phyloP scores from a whole-genome alignment of 345 rosid species.

The Gossypium longicalyx region DNA sequence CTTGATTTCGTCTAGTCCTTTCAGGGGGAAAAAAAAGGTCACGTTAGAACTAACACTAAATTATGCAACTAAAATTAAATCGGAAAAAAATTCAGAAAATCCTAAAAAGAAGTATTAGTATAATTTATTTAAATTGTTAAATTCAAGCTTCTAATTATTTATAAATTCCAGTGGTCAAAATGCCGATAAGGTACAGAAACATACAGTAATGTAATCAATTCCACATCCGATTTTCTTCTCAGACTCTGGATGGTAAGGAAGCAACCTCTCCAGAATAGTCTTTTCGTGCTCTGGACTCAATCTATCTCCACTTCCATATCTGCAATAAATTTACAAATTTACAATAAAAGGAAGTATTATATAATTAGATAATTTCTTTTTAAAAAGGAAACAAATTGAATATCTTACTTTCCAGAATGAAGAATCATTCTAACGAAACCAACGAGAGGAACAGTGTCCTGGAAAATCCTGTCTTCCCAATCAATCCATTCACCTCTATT shows the following conservation, averaged over 20 bases:
- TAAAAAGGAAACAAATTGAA: neutral
- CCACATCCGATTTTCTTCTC: constrained; percentile 86
- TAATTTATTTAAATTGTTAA: neutral
- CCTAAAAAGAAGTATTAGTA: neutral
- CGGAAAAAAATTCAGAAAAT: neutral
- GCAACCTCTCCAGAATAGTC: constrained; percentile 60
- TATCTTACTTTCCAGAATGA: constrained; percentile 69
- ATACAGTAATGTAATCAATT: constrained; percentile 73
- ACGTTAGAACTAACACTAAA: neutral
- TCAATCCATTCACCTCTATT: constrained; percentile 42
- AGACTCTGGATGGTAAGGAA: constrained; percentile 77
- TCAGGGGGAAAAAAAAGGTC: neutral
- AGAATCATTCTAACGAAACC: constrained; percentile 88
- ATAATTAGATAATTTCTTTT: neutral
- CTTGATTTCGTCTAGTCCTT: constrained; percentile 4
- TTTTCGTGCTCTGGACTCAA: constrained; percentile 73
- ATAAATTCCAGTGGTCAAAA: neutral
- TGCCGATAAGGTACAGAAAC: constrained; percentile 17
- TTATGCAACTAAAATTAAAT: neutral
- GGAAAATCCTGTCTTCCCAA: constrained; percentile 83
- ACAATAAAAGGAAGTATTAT: neutral
- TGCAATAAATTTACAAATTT: constrained; percentile 25
- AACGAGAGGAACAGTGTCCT: constrained; percentile 90
- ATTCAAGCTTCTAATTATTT: neutral
- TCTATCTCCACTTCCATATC: constrained; percentile 71